Evolutionary conservation across 495 filamentous ascomycete genomes (phyloP).

Genomic region (Xylaria bambusicola): DNA sequence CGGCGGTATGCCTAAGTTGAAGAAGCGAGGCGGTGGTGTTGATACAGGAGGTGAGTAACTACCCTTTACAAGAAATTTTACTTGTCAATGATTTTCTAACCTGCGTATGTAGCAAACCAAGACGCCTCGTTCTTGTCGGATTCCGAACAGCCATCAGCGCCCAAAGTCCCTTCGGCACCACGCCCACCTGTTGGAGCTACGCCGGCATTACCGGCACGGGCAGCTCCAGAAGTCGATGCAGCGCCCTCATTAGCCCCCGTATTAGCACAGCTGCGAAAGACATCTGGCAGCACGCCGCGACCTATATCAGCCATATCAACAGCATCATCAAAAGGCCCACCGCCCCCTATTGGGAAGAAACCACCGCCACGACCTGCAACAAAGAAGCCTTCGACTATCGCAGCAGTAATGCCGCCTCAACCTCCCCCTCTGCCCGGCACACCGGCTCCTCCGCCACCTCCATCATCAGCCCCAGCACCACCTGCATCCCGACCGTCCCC

Average conservation of each 20-base stretch:
- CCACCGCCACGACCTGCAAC: conserved; percentile 71
- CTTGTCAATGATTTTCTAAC: conserved; percentile 28
- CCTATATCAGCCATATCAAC: conserved; percentile 54
- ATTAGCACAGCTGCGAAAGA: conserved; percentile 62
- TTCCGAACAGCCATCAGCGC: conserved; percentile 65
- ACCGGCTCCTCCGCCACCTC: conserved; percentile 54
- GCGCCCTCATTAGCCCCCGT: conserved; percentile 40
- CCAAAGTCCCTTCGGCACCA: conserved; percentile 64
- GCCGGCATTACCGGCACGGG: conserved; percentile 61
- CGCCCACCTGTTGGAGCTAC: conserved; percentile 60
- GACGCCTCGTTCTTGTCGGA: conserved; percentile 80
- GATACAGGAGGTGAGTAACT: conserved; percentile 71
- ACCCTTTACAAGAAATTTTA: neutral
- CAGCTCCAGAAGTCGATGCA: conserved; percentile 21
- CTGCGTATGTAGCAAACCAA: conserved; percentile 55
- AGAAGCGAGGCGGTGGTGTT: conserved; percentile 81
- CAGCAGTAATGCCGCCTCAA: conserved; percentile 43
- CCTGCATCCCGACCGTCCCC: conserved; percentile 44
- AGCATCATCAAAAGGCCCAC: conserved; percentile 48
- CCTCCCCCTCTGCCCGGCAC: conserved; percentile 49
- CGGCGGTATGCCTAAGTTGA: conserved; percentile 92
- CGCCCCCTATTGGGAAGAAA: conserved; percentile 64
- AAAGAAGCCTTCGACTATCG: conserved; percentile 59
- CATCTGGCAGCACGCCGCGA: conserved; percentile 53
- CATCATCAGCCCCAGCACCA: conserved; percentile 55